Percentiles rank a stretch among this genome's conserved stretches.
phyloP scores from a whole-genome alignment of 2,329 filamentous ascomycete genomes.

The Aspergillus tanneri region DNA sequence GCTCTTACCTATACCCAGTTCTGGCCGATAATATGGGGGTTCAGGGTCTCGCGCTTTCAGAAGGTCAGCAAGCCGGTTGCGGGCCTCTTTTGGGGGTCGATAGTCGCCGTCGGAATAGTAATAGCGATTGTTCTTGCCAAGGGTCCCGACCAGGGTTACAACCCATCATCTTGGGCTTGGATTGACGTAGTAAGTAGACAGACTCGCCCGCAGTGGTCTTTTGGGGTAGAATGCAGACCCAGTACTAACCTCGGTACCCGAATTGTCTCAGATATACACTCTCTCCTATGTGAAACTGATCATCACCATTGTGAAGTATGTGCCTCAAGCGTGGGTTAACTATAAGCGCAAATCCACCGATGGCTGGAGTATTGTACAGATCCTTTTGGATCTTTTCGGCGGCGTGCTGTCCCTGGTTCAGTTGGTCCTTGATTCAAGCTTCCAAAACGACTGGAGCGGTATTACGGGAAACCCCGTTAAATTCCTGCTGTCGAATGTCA shows the following conservation, averaged over 20 bases:
- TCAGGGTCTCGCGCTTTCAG: constrained; percentile 58
- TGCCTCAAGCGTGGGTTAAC: constrained; percentile 81
- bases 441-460: constrained; percentile 85
- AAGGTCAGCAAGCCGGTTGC: constrained; percentile 62
- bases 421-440: constrained; percentile 77
- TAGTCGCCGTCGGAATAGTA: constrained; percentile 47
- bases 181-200: constrained; percentile 58
- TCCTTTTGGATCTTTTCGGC: constrained; percentile 79
- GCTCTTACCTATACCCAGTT: constrained; percentile 76
- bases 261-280: constrained; percentile 55
- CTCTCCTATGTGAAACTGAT: constrained; percentile 86
- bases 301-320: constrained; percentile 88
- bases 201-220: neutral
- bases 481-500: constrained; percentile 79
- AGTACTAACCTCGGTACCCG: neutral
- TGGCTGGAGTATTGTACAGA: constrained; percentile 84
- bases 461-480: constrained; percentile 91
- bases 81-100: constrained; percentile 67
- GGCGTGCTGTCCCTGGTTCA: constrained; percentile 80
- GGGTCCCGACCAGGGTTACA: constrained; percentile 45
- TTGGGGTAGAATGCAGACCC: constrained; percentile 2
- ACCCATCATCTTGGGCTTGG: constrained; percentile 59
- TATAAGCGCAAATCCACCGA: constrained; percentile 78
- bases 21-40: constrained; percentile 70
- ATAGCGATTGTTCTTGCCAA: constrained; percentile 43